A percentile compares a stretch with the other conserved stretches of the same genome.
phyloP scores from a whole-genome alignment of 768 basidiomycete genomes.

The Tephrocybe rancida region DNA sequence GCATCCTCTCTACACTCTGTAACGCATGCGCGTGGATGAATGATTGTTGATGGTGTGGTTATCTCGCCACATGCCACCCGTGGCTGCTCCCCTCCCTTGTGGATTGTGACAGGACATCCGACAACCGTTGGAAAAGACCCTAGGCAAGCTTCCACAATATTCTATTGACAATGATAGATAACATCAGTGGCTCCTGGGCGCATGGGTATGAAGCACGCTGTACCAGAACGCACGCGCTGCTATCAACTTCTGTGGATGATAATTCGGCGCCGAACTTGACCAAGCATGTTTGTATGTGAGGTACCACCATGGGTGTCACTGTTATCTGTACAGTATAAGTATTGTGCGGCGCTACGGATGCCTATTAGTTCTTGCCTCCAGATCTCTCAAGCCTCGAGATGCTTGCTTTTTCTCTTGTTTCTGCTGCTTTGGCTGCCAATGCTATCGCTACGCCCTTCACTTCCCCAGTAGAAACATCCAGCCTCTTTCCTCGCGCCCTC shows the following conservation, averaged over 20 bases:
- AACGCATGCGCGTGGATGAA: conserved; percentile 1
- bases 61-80: conserved; percentile 8
- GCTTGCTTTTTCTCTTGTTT: conserved; percentile 1
- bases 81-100: neutral
- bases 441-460: conserved; percentile 8
- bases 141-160: neutral
- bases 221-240: conserved; percentile 6
- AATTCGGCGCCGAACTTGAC: neutral
- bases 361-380: no score
- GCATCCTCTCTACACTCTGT: neutral
- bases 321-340: neutral
- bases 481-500: conserved; percentile 24
- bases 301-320: neutral
- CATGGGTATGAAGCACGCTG: conserved; percentile 3
- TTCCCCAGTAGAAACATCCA: neutral
- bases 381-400: neutral
- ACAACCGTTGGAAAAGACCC: neutral
- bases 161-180: neutral
- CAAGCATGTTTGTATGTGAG: no score
- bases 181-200: neutral
- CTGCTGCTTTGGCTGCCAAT: neutral
- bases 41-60: neutral
- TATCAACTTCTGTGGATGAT: neutral
- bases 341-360: no score
- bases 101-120: conserved; percentile 2